phyloP scores from a whole-genome alignment of 2,329 filamentous ascomycete genomes.

The Harringtonia lauricola region DNA sequence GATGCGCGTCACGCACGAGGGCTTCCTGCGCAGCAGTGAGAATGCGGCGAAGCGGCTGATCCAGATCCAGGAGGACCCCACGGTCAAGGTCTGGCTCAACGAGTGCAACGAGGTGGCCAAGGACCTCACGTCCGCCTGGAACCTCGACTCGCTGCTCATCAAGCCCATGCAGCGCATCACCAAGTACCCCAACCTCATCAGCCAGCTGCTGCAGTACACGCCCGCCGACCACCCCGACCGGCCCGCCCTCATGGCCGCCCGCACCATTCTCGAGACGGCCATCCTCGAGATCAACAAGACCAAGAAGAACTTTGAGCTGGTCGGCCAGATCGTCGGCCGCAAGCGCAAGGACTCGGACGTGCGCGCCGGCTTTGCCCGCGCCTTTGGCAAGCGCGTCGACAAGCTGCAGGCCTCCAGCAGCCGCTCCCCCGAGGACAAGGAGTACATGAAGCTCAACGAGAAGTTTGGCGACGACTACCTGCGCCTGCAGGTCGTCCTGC shows the following conservation, averaged over 20 bases:
- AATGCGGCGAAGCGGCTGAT: constrained; percentile 49
- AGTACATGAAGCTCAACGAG: constrained; percentile 71
- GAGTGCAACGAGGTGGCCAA: constrained; percentile 89
- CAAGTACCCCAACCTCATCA: constrained; percentile 83
- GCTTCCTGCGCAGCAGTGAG: constrained; percentile 53
- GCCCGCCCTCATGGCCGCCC: constrained; percentile 44
- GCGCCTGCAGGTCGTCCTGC: constrained; percentile 79
- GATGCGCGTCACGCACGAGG: constrained; percentile 51
- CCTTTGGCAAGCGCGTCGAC: constrained; percentile 80
- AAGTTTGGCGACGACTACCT: constrained; percentile 89
- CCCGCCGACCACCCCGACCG: constrained; percentile 76
- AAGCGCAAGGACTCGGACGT: constrained; percentile 86
- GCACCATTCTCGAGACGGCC: constrained; percentile 48
- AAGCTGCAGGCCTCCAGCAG: constrained; percentile 59
- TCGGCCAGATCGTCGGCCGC: constrained; percentile 76
- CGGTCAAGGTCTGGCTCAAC: constrained; percentile 73
- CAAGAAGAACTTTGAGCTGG: constrained; percentile 87
- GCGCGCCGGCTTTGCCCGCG: constrained; percentile 72
- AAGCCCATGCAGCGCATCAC: constrained; percentile 93
- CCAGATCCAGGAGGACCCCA: constrained; percentile 50
- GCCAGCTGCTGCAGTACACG: constrained; percentile 69
- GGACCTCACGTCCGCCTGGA: constrained; percentile 89
- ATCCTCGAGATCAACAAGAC: constrained; percentile 86
- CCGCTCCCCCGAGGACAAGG: constrained; percentile 62
- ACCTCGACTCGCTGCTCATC: constrained; percentile 88